Conservation (phyloP, 306 rosid species). For the Hippophae rhamnoides region DNA sequence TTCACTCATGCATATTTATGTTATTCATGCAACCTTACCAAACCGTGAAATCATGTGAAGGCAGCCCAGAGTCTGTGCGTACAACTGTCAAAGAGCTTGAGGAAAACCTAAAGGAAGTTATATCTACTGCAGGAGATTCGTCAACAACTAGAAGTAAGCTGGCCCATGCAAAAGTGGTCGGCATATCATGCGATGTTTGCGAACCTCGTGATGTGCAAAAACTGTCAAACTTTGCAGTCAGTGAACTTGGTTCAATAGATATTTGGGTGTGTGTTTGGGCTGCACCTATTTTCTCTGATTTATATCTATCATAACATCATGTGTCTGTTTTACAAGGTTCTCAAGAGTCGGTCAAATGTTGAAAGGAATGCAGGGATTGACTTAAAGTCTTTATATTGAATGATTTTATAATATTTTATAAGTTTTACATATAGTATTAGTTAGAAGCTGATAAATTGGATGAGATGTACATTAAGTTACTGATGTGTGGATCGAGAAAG, state of each 20-base stretch:
- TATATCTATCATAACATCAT: too few species aligned
- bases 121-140: slow-evolving; percentile 40
- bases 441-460: too few species aligned
- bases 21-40: slow-evolving; percentile 7
- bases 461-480: too few species aligned
- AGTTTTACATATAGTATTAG: too few species aligned
- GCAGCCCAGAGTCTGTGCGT: slow-evolving; percentile 69
- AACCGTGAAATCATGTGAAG: slow-evolving; percentile 28
- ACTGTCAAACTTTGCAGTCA: slow-evolving; percentile 52
- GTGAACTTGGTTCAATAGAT: slow-evolving; percentile 63
- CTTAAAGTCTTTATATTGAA: too few species aligned
- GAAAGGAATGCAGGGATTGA: too few species aligned
- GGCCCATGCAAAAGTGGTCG: slow-evolving; percentile 64
- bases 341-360: too few species aligned
- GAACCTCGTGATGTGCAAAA: slow-evolving; percentile 65
- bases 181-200: slow-evolving; percentile 79
- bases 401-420: too few species aligned
- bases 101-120: slow-evolving; percentile 70
- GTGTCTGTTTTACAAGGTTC: too few species aligned
- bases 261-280: slow-evolving; percentile 65
- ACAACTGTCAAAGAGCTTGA: slow-evolving; percentile 72
- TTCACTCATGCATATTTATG: not conserved
- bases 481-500: too few species aligned
- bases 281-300: too few species aligned
- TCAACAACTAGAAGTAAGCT: slow-evolving; percentile 32